Evolutionary conservation across 2,329 filamentous ascomycete genomes (phyloP).

Genomic region (Lecanicillium sp.): DNA sequence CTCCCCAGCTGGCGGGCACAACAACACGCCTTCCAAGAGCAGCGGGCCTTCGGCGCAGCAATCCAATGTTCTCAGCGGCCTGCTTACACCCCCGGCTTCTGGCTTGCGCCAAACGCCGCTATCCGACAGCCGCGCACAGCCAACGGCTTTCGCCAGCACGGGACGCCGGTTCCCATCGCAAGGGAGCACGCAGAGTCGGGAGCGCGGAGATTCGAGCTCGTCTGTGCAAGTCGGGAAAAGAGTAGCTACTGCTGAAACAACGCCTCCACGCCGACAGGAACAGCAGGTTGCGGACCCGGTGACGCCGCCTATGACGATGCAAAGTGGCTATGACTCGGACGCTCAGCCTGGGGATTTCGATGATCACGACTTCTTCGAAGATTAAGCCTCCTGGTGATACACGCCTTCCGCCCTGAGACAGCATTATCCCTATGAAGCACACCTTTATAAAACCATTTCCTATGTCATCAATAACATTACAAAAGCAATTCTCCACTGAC

Average conservation of each 20-base stretch:
- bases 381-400: constrained; percentile 16
- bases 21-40: constrained; percentile 54
- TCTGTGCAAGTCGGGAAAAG: constrained; percentile 11
- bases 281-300: constrained; percentile 32
- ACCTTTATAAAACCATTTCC: constrained; percentile 13
- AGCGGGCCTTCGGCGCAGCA: constrained; percentile 41
- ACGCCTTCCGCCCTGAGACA: background rate
- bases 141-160: constrained; percentile 54
- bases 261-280: constrained; percentile 34
- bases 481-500: constrained; percentile 7
- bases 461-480: constrained; percentile 15
- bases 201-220: constrained; percentile 21
- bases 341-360: constrained; percentile 52
- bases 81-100: constrained; percentile 84
- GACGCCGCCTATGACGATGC: constrained; percentile 56
- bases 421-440: constrained; percentile 2
- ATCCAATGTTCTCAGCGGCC: constrained; percentile 59
- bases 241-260: constrained; percentile 19
- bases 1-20: constrained; percentile 32
- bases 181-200: constrained; percentile 16
- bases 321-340: constrained; percentile 52
- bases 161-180: constrained; percentile 50
- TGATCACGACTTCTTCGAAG: constrained; percentile 51
- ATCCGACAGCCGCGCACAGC: constrained; percentile 34
- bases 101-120: constrained; percentile 56